Percentiles rank a stretch among this genome's conserved stretches.
Conservation (phyloP, 2,329 filamentous ascomycete species). For the Cercospora sp. region DNA sequence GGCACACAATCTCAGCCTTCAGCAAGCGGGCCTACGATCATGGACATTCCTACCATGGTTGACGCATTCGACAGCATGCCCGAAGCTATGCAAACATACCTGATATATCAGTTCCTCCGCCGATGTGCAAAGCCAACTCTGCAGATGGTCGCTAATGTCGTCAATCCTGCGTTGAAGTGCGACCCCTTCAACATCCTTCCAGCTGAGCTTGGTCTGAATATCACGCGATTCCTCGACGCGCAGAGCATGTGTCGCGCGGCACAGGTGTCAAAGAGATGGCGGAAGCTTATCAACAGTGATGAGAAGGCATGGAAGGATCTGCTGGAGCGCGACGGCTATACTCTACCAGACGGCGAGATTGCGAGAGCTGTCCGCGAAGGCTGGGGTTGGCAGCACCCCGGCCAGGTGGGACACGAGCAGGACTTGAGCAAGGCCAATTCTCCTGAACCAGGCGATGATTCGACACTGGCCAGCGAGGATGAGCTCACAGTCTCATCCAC, state of each 20-base stretch:
- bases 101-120: constrained; percentile 93
- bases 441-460: constrained; percentile 25
- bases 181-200: constrained; percentile 86
- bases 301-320: constrained; percentile 95
- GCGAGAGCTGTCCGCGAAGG: constrained; percentile 83
- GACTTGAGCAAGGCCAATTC: constrained; percentile 65
- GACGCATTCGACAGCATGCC: constrained; percentile 91
- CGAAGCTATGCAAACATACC: constrained; percentile 85
- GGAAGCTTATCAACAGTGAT: constrained; percentile 84
- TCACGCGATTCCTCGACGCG: constrained; percentile 82
- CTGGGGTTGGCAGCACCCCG: constrained; percentile 95
- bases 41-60: constrained; percentile 83
- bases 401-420: constrained; percentile 68
- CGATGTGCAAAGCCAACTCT: constrained; percentile 85
- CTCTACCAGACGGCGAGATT: constrained; percentile 76
- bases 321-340: constrained; percentile 80
- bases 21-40: constrained; percentile 46
- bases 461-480: constrained; percentile 32
- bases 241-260: constrained; percentile 85
- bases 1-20: constrained; percentile 14
- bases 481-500: constrained; percentile 36
- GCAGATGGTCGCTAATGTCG: constrained; percentile 82
- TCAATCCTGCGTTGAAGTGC: constrained; percentile 91
- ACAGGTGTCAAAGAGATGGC: constrained; percentile 93
- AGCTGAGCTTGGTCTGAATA: constrained; percentile 80